Evolutionary conservation across 768 basidiomycete species (phyloP), one percentile per base, ranked within the genome.

Genomic region (Hebeloma cylindrosporum): DNA sequence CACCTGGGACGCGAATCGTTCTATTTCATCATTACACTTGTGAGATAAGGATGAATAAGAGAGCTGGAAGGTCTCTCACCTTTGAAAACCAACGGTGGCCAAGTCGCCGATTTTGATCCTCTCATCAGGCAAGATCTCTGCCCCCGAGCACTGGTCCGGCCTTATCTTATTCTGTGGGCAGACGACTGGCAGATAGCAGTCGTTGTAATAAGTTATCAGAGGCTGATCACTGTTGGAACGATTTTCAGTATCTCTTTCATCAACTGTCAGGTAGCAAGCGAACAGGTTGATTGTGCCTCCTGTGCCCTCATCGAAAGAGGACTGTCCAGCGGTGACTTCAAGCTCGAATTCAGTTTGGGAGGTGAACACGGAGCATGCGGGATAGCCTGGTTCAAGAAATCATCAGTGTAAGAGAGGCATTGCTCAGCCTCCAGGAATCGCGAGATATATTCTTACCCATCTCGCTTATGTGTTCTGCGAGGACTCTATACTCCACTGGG

Each of bases 51-150:
- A 4, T 13, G 8, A 21, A 11, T 20, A 27, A 14, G 11, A 21
- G n/a, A n/a, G 2, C 33, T 37, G 8, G 16, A 32, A n/a, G n/a
- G n/a, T n/a, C 36, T n/a, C n/a, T 18, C 9, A 38, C 48, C 48
- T 44, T 13, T 40, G 36, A 26, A 49, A 49, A 9, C 28, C 36
- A 20, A 49, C 35, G 5, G 36, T 38, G 9, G 26, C 41, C 11
- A 48, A 29, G n/a, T 17, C 29, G 28, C 42, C 47, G 9, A 48
- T 29, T 22, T 38, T 31, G 9, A 43, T 26, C 17, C 16, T 38
- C 16, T 40, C 31, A n/a, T 40, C 11, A n/a, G n/a, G n/a, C 14
- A 26, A 16, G 8, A 39, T 35, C n/a, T 32, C 26, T 17, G 39
- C 29, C 17, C 22, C 29, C 18, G 30, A 21, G 11, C 14, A 22